Evolutionary conservation across 176 grass and related monocot genomes (phyloP), one percentile per base, ranked within the genome.

Genomic region (Calamus simplicifolius): DNA sequence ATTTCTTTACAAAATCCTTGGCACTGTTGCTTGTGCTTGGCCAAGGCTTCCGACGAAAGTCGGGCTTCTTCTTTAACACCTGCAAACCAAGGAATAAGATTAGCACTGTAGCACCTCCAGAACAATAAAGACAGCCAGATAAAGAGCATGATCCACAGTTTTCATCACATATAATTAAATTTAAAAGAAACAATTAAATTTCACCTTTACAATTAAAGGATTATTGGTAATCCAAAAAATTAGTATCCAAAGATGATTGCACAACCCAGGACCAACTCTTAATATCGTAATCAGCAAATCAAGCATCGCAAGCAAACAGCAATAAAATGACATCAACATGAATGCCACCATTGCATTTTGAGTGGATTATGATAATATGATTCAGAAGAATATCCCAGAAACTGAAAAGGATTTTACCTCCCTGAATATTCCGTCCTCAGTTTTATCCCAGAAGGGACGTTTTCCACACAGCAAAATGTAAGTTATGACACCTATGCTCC

Each of bases 401-500:
- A 51, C 62, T 57, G 26, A 56, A 13, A 51, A 8, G 6, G 25
- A 75, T 64, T 18, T 16, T 64, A 95, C 86, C 91, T 95, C 91
- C 77, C 87, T 90, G 79, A 90, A 90, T 68, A 87, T 85, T 70
- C 91, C 91, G 84, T 95, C 91, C 78, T 95, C 91, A 65, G 91
- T 95, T 87, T 90, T 95, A 71, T 95, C 91, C 91, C 91, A 95
- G 66, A 95, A 95, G 49, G 91, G 91, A 0, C 91, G 79, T 50
- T 80, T 75, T 69, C 91, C 91, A 15, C 91, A 95, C 50, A 95
- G 76, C 67, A 95, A 73, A 85, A 95, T 95, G 60, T 95, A 95
- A 60, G 83, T 90, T 70, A 95, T 95, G 53, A 95, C 91, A 58
- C 91, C 91, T 79, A 95, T 95, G 64, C 91, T 95, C 91, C 91